Evolutionary conservation across 164 flowering plant genomes (phyloP).

Genomic region (Nymphaea thermarum): DNA sequence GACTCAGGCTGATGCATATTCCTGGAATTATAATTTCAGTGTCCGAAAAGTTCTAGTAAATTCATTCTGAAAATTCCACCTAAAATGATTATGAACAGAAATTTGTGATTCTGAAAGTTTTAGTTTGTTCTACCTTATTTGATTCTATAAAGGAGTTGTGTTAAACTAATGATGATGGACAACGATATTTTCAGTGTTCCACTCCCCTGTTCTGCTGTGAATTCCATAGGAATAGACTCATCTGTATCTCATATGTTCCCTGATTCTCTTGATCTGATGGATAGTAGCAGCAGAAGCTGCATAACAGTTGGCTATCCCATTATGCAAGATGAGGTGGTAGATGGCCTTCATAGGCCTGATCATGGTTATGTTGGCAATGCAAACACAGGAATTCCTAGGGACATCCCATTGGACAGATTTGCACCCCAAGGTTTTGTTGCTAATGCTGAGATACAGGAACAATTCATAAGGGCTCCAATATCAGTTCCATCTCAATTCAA

Average conservation of each 20-base stretch:
- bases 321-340: conserved; percentile 18
- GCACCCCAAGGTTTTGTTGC: conserved; percentile 3
- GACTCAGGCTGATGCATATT: too few relatives aligned
- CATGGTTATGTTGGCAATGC: conserved; percentile 10
- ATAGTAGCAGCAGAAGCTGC: conserved; percentile 22
- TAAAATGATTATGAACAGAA: not conserved
- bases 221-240: conserved; percentile 22
- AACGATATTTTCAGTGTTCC: conserved; percentile 17
- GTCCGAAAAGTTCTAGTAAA: too few relatives aligned
- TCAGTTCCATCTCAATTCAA: conserved; percentile 26
- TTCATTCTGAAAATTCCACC: too few relatives aligned
- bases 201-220: conserved; percentile 9
- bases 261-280: conserved; percentile 17
- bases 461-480: conserved; percentile 17
- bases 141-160: not conserved
- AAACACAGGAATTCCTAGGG: conserved; percentile 9
- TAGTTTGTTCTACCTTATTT: not conserved
- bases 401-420: conserved; percentile 8
- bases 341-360: conserved; percentile 9
- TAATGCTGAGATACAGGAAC: conserved; percentile 16
- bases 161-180: conserved; percentile 18
- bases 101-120: not conserved
- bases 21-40: too few relatives aligned
- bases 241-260: conserved; percentile 16
- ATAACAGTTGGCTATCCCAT: conserved; percentile 26